Base-by-base conservation (phyloP, 73 alveolate species). In the Symbiodinium pilosum region DNA sequence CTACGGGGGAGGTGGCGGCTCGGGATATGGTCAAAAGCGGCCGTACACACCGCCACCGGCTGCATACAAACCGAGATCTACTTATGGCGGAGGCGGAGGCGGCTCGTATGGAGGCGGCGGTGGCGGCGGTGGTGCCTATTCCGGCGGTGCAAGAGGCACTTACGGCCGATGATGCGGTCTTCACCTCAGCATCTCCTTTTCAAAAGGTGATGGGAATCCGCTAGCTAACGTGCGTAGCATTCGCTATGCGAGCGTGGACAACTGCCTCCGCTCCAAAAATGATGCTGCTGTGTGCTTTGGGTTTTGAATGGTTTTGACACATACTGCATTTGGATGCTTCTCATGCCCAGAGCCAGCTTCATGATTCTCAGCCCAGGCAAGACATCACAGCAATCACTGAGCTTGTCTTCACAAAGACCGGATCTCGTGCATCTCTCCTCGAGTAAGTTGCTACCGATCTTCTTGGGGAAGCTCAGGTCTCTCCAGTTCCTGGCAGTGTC, bases 401-500 rank as follows among this genome's bases (percentile, higher is more conserved):
- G 98, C 42, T 93, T 84, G 98, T 93, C 36, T 93, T 73, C 93
- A 93, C 98, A 34, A 47, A 93, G 92, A 42, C 39, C 83, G 92
- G 43, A 42, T 64, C 38, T 64, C 81, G 30, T 34, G 59, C 59
- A 47, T n/a, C n/a, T n/a, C 59, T 6, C 59, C 59, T 14, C 6
- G 14, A 47, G 6, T 6, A 14, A 6, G 14, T 47, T 47, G 59
- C 59, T 9, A 6, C 59, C 59, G 14, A 14, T 47, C 59, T 47
- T 16, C 32, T 21, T 32, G 12, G 16, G 21, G 21, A 14, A 9
- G 32, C 47, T 38, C 41, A 87, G 95, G 95, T 86, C 83, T 40
- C 92, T 93, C 16, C 98, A 93, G 43, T 93, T 93, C 39, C 56
- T 93, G 98, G 98, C 98, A 1, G 98, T 93, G 38, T 93, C 98